A percentile compares a stretch with the other conserved stretches of the same genome.
These are phyloP conservation scores for Diaporthe ilicicola DNA, from an alignment of 2,329 filamentous ascomycete species.

Conservation along the genomic window DNA sequence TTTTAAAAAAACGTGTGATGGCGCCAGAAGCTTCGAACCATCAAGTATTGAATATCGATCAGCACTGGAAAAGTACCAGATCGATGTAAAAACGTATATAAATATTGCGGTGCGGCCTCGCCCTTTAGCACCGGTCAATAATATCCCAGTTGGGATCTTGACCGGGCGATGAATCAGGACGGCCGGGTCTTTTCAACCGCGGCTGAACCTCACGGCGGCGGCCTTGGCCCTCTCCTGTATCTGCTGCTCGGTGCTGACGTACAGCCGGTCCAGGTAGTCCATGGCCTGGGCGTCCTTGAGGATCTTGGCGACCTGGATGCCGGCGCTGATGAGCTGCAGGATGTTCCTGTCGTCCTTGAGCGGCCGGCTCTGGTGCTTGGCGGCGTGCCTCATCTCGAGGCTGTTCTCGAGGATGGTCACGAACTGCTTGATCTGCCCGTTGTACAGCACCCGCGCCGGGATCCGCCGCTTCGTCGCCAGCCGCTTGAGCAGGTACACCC, in stretches of 20 bases:
- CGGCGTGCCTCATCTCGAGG: slow-evolving; percentile 85
- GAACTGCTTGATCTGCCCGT: slow-evolving; percentile 91
- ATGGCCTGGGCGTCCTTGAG: slow-evolving; percentile 85
- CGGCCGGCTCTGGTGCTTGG: slow-evolving; percentile 83
- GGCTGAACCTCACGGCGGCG: slow-evolving; percentile 51
- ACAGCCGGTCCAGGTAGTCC: slow-evolving; percentile 82
- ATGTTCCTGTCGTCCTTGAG: slow-evolving; percentile 91
- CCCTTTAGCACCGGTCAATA: neutral
- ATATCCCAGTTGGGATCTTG: neutral
- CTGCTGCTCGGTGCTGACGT: slow-evolving; percentile 81
- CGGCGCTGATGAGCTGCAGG: slow-evolving; percentile 85
- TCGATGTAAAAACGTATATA: slow-evolving; percentile 18
- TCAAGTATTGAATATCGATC: neutral
- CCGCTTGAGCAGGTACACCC: slow-evolving; percentile 87
- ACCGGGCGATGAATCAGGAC: neutral
- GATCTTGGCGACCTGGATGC: slow-evolving; percentile 87
- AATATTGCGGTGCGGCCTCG: neutral
- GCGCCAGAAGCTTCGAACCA: neutral
- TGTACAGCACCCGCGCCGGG: slow-evolving; percentile 83
- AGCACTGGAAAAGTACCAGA: neutral
- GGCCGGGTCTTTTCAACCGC: slow-evolving; percentile 38
- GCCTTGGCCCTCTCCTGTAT: slow-evolving; percentile 72
- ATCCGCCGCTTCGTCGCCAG: slow-evolving; percentile 88
- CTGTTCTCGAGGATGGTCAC: slow-evolving; percentile 90
- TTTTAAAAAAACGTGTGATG: slow-evolving; percentile 9